Evolutionary conservation across 2,329 filamentous ascomycete genomes (phyloP).

Genomic region (Colletotrichum tabaci): DNA sequence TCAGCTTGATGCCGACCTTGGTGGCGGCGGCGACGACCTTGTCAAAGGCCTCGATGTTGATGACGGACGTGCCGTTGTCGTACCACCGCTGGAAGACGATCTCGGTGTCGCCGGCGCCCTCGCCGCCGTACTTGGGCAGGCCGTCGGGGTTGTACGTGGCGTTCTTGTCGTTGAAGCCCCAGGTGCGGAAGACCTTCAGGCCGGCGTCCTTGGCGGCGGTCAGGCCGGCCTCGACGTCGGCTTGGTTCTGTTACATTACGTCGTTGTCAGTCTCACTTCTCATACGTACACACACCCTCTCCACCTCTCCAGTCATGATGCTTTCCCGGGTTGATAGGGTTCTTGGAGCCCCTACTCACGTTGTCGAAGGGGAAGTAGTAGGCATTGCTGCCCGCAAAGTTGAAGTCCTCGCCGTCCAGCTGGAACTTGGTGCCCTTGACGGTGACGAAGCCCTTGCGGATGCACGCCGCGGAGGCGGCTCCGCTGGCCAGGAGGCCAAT

Average conservation of each 20-base stretch:
- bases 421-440: constrained; percentile 65
- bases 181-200: constrained; percentile 68
- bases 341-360: constrained; percentile 50
- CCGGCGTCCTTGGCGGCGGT: constrained; percentile 63
- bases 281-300: too few relatives aligned
- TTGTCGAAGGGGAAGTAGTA: constrained; percentile 70
- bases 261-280: background rate
- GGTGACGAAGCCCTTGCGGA: constrained; percentile 61
- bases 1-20: constrained; percentile 64
- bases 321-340: background rate
- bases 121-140: constrained; percentile 66
- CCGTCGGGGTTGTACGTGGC: constrained; percentile 60
- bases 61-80: constrained; percentile 60
- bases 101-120: constrained; percentile 61
- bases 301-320: fast-evolving
- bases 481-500: constrained; percentile 40
- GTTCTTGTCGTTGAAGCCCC: constrained; percentile 73
- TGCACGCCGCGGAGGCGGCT: constrained; percentile 37
- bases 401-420: constrained; percentile 68
- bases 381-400: constrained; percentile 71
- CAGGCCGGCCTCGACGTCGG: constrained; percentile 62
- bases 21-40: constrained; percentile 64
- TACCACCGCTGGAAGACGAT: constrained; percentile 63
- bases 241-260: constrained; percentile 55
- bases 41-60: constrained; percentile 62